Evolutionary conservation across 140 eudicot genomes (phyloP).

Genomic region (Anethum foeniculum): DNA sequence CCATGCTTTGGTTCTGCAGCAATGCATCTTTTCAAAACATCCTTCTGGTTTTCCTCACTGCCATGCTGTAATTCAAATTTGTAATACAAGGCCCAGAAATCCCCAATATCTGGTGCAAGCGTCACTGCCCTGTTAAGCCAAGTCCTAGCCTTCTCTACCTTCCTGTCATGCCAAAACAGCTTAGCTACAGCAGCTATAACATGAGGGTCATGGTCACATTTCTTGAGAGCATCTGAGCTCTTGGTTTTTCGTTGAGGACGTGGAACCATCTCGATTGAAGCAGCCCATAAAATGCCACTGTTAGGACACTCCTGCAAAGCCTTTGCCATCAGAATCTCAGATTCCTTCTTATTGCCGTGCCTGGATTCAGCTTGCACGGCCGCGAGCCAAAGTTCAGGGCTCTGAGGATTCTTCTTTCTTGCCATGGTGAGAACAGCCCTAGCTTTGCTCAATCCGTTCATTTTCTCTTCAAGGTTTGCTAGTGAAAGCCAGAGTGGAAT

Average conservation of each 20-base stretch:
- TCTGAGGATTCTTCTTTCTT: slow-evolving; percentile 77
- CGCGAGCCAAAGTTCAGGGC: slow-evolving; percentile 91
- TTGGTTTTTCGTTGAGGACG: slow-evolving; percentile 71
- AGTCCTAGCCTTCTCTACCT: slow-evolving; percentile 75
- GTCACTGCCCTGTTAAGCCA: slow-evolving; percentile 85
- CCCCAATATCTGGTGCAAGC: slow-evolving; percentile 72
- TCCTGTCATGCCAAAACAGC: slow-evolving; percentile 87
- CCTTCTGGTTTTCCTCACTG: slow-evolving; percentile 63
- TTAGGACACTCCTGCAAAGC: slow-evolving; percentile 88
- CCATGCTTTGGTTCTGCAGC: slow-evolving; percentile 95
- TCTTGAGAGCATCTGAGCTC: slow-evolving; percentile 62
- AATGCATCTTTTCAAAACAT: slow-evolving; percentile 61
- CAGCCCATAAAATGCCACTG: slow-evolving; percentile 91
- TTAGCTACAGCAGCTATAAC: slow-evolving; percentile 85
- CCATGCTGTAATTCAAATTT: slow-evolving; percentile 82
- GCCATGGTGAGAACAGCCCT: slow-evolving; percentile 87
- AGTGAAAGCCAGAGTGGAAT: slow-evolving; percentile 89
- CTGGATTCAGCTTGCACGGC: slow-evolving; percentile 73
- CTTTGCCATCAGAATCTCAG: slow-evolving; percentile 81
- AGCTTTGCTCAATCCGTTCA: slow-evolving; percentile 67
- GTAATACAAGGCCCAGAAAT: slow-evolving; percentile 80
- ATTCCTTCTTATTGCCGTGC: slow-evolving; percentile 77
- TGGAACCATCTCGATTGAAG: slow-evolving; percentile 80
- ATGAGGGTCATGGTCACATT: slow-evolving; percentile 67
- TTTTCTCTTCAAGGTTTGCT: slow-evolving; percentile 70